A percentile compares a stretch with the other conserved stretches of the same genome.
Conservation (phyloP, 1,284 basidiomycete genomes). For the Golubevia pallescens region DNA sequence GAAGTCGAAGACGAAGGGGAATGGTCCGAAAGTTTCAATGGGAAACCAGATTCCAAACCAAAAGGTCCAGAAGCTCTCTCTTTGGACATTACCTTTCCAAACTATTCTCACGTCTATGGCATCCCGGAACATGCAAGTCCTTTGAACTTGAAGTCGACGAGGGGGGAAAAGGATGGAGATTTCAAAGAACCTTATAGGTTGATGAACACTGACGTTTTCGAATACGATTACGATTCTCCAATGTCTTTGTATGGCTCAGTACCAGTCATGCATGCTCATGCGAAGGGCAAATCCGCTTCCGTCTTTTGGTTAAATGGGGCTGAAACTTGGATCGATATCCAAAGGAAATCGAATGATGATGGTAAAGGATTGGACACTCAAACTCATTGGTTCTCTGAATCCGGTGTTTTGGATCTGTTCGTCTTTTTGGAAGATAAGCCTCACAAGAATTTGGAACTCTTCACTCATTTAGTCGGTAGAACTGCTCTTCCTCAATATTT, state of each 20-base stretch:
- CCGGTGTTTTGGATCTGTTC: slow-evolving; percentile 92
- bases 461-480: slow-evolving; percentile 81
- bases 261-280: slow-evolving; percentile 90
- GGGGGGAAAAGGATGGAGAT: slow-evolving; percentile 37
- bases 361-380: slow-evolving; percentile 22
- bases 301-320: slow-evolving; percentile 89
- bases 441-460: slow-evolving; percentile 81
- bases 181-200: slow-evolving; percentile 84
- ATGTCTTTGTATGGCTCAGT: slow-evolving; percentile 92
- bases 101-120: slow-evolving; percentile 86
- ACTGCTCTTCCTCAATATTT: slow-evolving; percentile 87
- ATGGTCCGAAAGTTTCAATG: slow-evolving; percentile 87
- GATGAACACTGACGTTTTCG: slow-evolving; percentile 96
- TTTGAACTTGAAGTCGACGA: slow-evolving; percentile 75
- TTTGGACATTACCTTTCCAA: slow-evolving; percentile 90
- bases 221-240: slow-evolving; percentile 88
- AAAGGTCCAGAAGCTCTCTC: slow-evolving; percentile 97
- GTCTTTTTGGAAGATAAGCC: slow-evolving; percentile 88
- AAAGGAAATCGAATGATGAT: slow-evolving; percentile 36
- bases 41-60: slow-evolving; percentile 90
- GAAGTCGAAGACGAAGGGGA: slow-evolving; percentile 72
- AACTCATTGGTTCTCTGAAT: slow-evolving; percentile 97
- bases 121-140: slow-evolving; percentile 96
- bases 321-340: slow-evolving; percentile 94
- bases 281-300: slow-evolving; percentile 76